Evolutionary conservation across 2,329 filamentous ascomycete species (phyloP), one percentile per base, ranked within the genome.

Genomic region (Thermoascus crustaceus): DNA sequence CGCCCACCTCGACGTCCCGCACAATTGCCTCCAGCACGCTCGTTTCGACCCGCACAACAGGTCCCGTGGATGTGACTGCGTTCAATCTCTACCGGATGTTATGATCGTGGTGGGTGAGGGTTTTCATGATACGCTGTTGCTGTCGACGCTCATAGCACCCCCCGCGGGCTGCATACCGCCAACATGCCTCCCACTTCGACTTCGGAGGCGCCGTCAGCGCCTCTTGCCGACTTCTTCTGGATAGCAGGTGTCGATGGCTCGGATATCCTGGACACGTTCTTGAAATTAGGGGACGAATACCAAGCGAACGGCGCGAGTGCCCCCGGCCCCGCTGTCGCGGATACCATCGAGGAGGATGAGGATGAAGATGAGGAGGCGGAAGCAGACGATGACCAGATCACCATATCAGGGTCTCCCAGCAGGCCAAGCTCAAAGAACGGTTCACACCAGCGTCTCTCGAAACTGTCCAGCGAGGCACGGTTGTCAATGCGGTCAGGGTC

Each of bases 221-320:
- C 76, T 37, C 70, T 80, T 36, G 76, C 76, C 49, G 76, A 80
- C 57, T 78, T 76, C 58, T 80, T 80, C 58, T 80, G 78, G 69
- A 80, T 80, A 34, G 60, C 64, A 35, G 67, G 67, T 37, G 58
- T 70, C 22, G 67, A 70, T 49, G 63, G 65, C 24, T 51, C 64
- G 8, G 65, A 68, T 49, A 54, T 68, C 30, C 43, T 64, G 21
- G 64, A 68, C 14, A 64, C 63, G 8, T 68, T 61, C 39, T 51
- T 51, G 36, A 58, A 53, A 42, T 46, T 64, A 23, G 60, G 62
- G 14, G 61, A 66, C 39, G 62, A 66, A 39, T 63, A 64, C 47
- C 57, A 60, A 32, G 49, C 52, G 30, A 57, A 55, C 38, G 50
- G 54, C 37, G 52, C 57, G 18, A 55, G 53, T 25, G 49, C 55